phyloP scores from a whole-genome alignment of 129 eudicot species.

The Solidago caesia region DNA sequence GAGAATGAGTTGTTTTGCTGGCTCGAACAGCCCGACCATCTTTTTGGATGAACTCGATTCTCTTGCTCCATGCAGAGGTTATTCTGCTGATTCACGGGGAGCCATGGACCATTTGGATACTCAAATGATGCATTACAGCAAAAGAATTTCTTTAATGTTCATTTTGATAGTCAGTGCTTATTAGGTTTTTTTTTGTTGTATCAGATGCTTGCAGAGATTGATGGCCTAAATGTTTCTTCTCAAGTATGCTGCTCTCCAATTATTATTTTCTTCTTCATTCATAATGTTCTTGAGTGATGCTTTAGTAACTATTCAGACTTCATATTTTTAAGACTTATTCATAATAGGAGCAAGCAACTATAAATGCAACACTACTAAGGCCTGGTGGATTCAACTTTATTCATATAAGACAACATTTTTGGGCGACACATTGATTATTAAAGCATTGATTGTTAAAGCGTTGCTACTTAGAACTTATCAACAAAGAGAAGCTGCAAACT shows the following conservation, averaged over 20 bases:
- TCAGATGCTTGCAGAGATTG: conserved; percentile 99
- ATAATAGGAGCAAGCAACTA: conserved; percentile 94
- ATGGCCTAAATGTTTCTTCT: conserved; percentile 84
- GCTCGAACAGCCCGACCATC: conserved; percentile 99
- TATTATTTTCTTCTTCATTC: background rate
- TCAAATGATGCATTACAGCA: conserved; percentile 52
- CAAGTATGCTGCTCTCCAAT: conserved; percentile 51
- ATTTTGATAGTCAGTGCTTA: conserved; percentile 15
- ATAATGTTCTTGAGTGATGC: conserved; percentile 9
- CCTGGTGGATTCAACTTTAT: conserved; percentile 67
- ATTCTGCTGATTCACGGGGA: conserved; percentile 98
- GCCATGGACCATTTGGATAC: conserved; percentile 98
- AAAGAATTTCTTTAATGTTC: background rate
- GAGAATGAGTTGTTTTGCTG: conserved; percentile 42
- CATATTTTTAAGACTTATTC: conserved; percentile 63
- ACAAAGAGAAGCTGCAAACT: too few relatives aligned
- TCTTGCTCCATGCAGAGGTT: conserved; percentile 98
- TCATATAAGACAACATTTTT: too few relatives aligned
- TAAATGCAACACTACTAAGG: conserved; percentile 90
- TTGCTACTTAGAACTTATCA: too few relatives aligned
- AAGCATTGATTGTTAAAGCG: too few relatives aligned
- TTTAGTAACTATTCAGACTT: background rate
- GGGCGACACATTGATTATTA: too few relatives aligned
- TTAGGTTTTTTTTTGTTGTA: conserved; percentile 17
- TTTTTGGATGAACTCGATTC: conserved; percentile 98